A percentile compares a stretch with the other conserved stretches of the same genome.
Evolutionary conservation across 495 filamentous ascomycete species (phyloP).

Genomic region (Thermothielavioides terrestris): DNA sequence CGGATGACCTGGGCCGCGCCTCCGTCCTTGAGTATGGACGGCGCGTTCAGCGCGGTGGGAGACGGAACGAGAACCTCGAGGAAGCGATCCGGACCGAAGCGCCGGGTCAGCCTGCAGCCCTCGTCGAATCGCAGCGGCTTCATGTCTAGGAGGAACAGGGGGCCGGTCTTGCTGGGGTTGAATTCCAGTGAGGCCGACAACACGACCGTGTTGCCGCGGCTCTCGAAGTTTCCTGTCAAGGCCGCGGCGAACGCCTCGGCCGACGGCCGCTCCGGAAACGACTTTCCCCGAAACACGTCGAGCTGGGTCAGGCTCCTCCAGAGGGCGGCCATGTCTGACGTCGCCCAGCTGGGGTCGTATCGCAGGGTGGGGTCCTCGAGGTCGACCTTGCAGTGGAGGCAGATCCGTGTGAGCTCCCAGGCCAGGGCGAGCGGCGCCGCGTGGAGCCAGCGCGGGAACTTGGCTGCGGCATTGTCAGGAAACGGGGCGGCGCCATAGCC

Average conservation of each 20-base stretch:
- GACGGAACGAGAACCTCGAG: constrained; percentile 37
- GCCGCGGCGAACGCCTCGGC: constrained; percentile 30
- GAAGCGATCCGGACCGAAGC: constrained; percentile 41
- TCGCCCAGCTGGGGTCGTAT: constrained; percentile 32
- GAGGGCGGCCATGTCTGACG: constrained; percentile 21
- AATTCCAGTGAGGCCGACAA: constrained; percentile 28
- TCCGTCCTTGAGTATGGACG: constrained; percentile 16
- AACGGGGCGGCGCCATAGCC: background rate
- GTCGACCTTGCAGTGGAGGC: constrained; percentile 33
- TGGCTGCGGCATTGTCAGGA: constrained; percentile 21
- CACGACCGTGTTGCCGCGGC: constrained; percentile 25
- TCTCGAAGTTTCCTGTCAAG: constrained; percentile 26
- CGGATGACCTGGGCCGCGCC: constrained; percentile 29
- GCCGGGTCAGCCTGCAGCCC: constrained; percentile 34
- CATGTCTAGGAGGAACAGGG: constrained; percentile 31
- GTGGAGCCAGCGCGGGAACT: constrained; percentile 29
- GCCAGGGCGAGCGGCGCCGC: constrained; percentile 33
- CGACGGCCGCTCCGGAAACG: constrained; percentile 31
- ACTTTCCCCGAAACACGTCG: constrained; percentile 29
- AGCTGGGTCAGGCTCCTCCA: constrained; percentile 29
- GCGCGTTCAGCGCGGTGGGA: constrained; percentile 7
- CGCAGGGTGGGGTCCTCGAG: constrained; percentile 22
- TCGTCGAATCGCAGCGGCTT: constrained; percentile 34
- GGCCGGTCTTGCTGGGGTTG: constrained; percentile 24
- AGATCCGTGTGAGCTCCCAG: constrained; percentile 40